These are phyloP conservation scores for Stachybotrys echinatus DNA, from an alignment of 2,329 filamentous ascomycete species.

Conservation along the genomic window DNA sequence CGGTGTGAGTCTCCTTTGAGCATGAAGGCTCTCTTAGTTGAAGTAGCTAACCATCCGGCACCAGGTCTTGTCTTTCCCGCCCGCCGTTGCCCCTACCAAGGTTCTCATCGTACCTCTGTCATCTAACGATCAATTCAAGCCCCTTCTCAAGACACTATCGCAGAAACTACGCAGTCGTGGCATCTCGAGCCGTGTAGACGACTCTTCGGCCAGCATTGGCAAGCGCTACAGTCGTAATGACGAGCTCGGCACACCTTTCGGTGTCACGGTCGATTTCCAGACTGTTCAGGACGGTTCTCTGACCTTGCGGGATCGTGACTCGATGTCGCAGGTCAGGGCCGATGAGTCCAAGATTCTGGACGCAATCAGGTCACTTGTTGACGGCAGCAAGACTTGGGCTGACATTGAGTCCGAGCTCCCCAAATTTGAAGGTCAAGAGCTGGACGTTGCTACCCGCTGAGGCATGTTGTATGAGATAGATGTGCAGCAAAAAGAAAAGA, in stretches of 20 bases:
- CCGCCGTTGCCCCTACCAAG: conserved; percentile 84
- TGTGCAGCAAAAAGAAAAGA: neutral
- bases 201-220: conserved; percentile 86
- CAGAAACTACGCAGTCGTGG: conserved; percentile 70
- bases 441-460: conserved; percentile 35
- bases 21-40: neutral
- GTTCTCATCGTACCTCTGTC: conserved; percentile 89
- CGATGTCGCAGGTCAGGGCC: conserved; percentile 83
- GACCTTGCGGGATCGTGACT: conserved; percentile 86
- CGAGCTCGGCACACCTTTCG: conserved; percentile 89
- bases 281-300: conserved; percentile 81
- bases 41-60: conserved; percentile 7
- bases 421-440: conserved; percentile 74
- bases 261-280: conserved; percentile 94
- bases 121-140: conserved; percentile 72
- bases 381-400: conserved; percentile 50
- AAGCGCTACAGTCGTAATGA: conserved; percentile 95
- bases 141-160: conserved; percentile 68
- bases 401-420: conserved; percentile 76
- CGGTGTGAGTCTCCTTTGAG: conserved; percentile 57
- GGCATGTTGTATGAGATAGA: conserved; percentile 1
- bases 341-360: conserved; percentile 73
- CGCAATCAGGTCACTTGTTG: conserved; percentile 56
- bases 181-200: conserved; percentile 81
- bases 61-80: conserved; percentile 48